phyloP scores from a whole-genome alignment of 768 basidiomycete genomes.

The Tricholoma hemisulphureum region DNA sequence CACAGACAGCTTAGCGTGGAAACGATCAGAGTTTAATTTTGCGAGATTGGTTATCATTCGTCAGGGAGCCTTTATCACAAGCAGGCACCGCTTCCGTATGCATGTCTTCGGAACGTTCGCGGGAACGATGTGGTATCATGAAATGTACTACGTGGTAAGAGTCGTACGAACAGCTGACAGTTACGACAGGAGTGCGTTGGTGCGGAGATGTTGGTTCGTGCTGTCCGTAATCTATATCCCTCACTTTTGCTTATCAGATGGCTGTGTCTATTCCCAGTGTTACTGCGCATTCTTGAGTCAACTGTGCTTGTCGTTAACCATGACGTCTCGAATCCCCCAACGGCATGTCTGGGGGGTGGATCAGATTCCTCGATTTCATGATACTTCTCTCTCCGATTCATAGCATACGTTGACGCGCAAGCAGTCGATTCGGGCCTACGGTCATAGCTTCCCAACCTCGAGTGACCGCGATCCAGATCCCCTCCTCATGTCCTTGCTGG shows the following conservation, averaged over 20 bases:
- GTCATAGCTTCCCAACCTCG: neutral
- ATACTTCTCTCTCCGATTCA: neutral
- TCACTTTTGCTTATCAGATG: neutral
- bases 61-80: neutral
- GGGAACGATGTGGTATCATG: neutral
- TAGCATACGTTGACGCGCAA: neutral
- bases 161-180: neutral
- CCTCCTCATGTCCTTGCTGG: neutral
- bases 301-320: neutral
- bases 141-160: neutral
- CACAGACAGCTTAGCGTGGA: neutral
- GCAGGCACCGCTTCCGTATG: neutral
- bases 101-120: neutral
- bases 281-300: neutral
- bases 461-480: neutral
- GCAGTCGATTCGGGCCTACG: neutral
- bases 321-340: neutral
- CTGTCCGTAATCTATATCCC: neutral
- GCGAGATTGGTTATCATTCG: neutral
- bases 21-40: conserved; percentile 1
- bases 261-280: too few species aligned
- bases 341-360: neutral
- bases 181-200: neutral
- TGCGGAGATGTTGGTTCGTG: neutral
- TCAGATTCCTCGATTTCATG: neutral